Evolutionary conservation across 768 basidiomycete species (phyloP).

Genomic region (Hebeloma cylindrosporum): DNA sequence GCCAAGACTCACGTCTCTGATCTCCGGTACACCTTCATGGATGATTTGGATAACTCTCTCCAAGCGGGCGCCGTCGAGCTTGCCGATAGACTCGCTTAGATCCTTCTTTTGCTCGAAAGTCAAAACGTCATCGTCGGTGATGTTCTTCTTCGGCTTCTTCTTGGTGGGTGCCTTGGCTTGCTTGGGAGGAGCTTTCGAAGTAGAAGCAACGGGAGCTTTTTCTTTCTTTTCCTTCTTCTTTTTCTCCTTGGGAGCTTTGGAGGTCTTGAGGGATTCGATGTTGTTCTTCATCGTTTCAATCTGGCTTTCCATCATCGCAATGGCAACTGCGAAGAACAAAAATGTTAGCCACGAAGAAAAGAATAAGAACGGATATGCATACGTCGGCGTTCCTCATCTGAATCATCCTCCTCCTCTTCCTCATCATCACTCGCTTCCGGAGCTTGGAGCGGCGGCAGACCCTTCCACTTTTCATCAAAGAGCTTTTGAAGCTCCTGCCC

Average conservation of each 20-base stretch:
- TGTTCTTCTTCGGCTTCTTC: conserved; percentile 66
- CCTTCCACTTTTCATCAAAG: conserved; percentile 92
- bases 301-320: conserved; percentile 77
- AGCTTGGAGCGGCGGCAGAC: conserved; percentile 64
- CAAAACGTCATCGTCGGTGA: conserved; percentile 77
- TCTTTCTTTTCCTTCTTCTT: conserved; percentile 70
- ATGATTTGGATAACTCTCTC: conserved; percentile 95
- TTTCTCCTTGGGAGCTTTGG: conserved; percentile 59
- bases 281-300: conserved; percentile 76
- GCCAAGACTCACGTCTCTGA: conserved; percentile 74
- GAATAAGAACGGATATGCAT: conserved; percentile 31
- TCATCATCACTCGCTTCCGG: conserved; percentile 58
- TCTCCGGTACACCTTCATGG: conserved; percentile 89
- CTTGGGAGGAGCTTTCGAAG: conserved; percentile 60
- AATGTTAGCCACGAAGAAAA: conserved; percentile 10
- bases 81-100: conserved; percentile 89
- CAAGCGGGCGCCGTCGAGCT: conserved; percentile 79
- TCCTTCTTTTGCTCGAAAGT: conserved; percentile 99
- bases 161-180: conserved; percentile 48
- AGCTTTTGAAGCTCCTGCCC: conserved; percentile 82
- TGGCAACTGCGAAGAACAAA: conserved; percentile 45
- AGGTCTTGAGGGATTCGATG: conserved; percentile 59
- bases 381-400: conserved; percentile 71
- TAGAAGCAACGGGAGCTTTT: conserved; percentile 56
- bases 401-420: conserved; percentile 65